Evolutionary conservation across 2,329 filamentous ascomycete genomes (phyloP).

Genomic region (Microdochium paspali): DNA sequence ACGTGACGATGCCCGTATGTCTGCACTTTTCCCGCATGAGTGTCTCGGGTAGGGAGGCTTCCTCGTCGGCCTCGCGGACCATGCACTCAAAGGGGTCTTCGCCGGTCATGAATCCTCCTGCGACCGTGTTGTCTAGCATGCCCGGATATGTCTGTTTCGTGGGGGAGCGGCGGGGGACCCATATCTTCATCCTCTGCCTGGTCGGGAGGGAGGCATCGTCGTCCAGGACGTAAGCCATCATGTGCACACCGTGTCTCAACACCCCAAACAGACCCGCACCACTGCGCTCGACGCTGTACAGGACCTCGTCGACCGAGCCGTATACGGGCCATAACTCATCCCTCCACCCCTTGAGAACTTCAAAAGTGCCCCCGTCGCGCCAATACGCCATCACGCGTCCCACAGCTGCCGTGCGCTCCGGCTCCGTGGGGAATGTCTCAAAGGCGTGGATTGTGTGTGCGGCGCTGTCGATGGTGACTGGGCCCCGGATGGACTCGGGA

Average conservation of each 20-base stretch:
- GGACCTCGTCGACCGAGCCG: conserved; percentile 45
- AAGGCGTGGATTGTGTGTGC: conserved; percentile 56
- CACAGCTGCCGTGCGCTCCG: conserved; percentile 49
- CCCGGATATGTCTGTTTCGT: conserved; percentile 80
- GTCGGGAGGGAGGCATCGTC: conserved; percentile 15
- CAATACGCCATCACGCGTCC: conserved; percentile 55
- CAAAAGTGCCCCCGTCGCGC: conserved; percentile 61
- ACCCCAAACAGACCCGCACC: conserved; percentile 67
- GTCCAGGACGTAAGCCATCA: conserved; percentile 61
- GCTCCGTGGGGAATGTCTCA: conserved; percentile 25
- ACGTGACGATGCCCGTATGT: conserved; percentile 65
- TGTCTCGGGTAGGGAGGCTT: conserved; percentile 68
- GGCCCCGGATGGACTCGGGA: conserved; percentile 40
- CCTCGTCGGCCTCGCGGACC: conserved; percentile 79
- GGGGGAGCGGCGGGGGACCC: conserved; percentile 69
- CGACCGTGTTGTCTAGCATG: conserved; percentile 95
- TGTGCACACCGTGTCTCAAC: conserved; percentile 71
- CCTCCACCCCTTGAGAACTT: conserved; percentile 69
- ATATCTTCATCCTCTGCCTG: conserved; percentile 50
- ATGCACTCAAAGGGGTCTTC: conserved; percentile 75
- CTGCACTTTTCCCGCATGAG: conserved; percentile 53
- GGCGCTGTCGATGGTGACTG: conserved; percentile 50
- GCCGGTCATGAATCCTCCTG: conserved; percentile 69
- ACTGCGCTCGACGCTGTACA: conserved; percentile 70
- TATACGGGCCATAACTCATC: conserved; percentile 76